phyloP scores from a whole-genome alignment of 1,284 basidiomycete species.

The Entoloma clypeatum region DNA sequence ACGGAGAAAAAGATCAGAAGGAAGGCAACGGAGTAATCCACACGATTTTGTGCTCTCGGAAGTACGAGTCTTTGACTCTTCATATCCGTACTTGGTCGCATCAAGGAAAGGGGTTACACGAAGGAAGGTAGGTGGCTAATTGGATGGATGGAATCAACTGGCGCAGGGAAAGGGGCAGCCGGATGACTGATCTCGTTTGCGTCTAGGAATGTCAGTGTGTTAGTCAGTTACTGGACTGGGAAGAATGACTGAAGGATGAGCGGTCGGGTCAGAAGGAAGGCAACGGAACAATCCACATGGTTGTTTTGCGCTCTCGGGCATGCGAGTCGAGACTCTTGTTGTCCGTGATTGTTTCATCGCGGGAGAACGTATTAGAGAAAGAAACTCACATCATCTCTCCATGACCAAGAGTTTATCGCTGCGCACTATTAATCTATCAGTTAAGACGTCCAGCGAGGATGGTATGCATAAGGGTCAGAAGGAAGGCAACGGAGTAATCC shows the following conservation, averaged over 20 bases:
- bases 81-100: slow-evolving; percentile 59
- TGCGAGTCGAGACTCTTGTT: slow-evolving; percentile 42
- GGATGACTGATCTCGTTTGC: neutral
- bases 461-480: slow-evolving; percentile 39
- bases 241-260: neutral
- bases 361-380: neutral
- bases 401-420: too few species aligned
- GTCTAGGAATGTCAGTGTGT: slow-evolving; percentile 4
- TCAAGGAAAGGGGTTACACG: slow-evolving; percentile 18
- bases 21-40: slow-evolving; percentile 73
- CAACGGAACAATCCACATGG: slow-evolving; percentile 66
- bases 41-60: slow-evolving; percentile 70
- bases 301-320: slow-evolving; percentile 60
- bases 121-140: neutral
- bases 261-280: slow-evolving; percentile 56
- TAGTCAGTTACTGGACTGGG: slow-evolving; percentile 3
- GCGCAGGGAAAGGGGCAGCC: neutral
- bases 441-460: too few species aligned
- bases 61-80: slow-evolving; percentile 38
- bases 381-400: neutral
- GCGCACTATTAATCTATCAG: too few species aligned
- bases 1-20: slow-evolving; percentile 45
- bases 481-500: slow-evolving; percentile 71
- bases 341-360: slow-evolving; percentile 53
- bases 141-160: neutral